Percentiles rank a stretch among this genome's conserved stretches.
Evolutionary conservation across 352 stramenopile species (phyloP).

Genomic region (Phytophthora ramorum): DNA sequence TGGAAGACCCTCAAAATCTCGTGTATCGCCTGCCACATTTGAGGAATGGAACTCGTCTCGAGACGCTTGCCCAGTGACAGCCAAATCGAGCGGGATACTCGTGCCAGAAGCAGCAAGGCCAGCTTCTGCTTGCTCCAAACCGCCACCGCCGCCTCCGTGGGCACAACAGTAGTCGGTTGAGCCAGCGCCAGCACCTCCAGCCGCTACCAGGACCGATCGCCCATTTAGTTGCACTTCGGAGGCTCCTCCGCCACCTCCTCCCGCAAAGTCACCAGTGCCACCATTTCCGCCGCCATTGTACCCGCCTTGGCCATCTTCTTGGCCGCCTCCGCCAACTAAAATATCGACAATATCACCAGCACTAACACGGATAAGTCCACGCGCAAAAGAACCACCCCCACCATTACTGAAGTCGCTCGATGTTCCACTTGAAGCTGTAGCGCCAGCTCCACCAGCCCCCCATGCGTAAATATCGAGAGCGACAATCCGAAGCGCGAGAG

Average conservation of each 20-base stretch:
- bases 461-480: slow-evolving; percentile 77
- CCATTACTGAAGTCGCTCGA: slow-evolving; percentile 45
- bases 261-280: slow-evolving; percentile 56
- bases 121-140: slow-evolving; percentile 43
- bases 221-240: slow-evolving; percentile 59
- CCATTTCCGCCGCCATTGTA: slow-evolving; percentile 77
- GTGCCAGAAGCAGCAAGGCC: slow-evolving; percentile 46
- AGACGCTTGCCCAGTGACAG: slow-evolving; percentile 25
- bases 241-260: slow-evolving; percentile 70
- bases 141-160: slow-evolving; percentile 70
- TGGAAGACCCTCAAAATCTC: slow-evolving; percentile 51
- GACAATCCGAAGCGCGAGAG: slow-evolving; percentile 47
- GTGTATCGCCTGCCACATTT: slow-evolving; percentile 54
- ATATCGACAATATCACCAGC: slow-evolving; percentile 58
- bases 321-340: slow-evolving; percentile 65
- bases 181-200: slow-evolving; percentile 73
- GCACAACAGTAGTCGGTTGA: slow-evolving; percentile 82
- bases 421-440: slow-evolving; percentile 20
- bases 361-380: slow-evolving; percentile 55
- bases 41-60: slow-evolving; percentile 68
- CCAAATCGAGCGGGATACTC: slow-evolving; percentile 52
- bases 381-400: slow-evolving; percentile 77
- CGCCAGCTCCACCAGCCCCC: slow-evolving; percentile 76
- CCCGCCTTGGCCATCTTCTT: slow-evolving; percentile 47
- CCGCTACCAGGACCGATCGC: slow-evolving; percentile 65